These are phyloP conservation scores for Phylloporus arenicola DNA, from an alignment of 768 basidiomycete genomes.

Conservation along the genomic window DNA sequence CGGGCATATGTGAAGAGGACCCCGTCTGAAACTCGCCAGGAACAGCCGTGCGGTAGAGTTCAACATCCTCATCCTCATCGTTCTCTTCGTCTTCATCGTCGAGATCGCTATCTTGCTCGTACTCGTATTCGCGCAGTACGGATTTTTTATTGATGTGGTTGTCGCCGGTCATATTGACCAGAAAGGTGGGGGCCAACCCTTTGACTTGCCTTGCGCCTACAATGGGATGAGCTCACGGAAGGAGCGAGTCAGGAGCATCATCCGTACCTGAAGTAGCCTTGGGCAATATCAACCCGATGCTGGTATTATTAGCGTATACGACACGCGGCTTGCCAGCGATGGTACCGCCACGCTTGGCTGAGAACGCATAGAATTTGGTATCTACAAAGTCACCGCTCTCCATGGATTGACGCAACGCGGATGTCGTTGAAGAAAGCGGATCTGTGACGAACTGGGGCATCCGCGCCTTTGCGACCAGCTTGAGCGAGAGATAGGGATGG, in stretches of 20 bases:
- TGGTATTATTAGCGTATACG: conserved; percentile 21
- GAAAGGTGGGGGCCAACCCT: conserved; percentile 9
- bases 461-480: conserved; percentile 14
- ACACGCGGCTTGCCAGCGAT: conserved; percentile 19
- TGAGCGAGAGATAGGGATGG: conserved; percentile 21
- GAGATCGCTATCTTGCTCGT: conserved; percentile 28
- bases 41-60: too few relatives aligned
- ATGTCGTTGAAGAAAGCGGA: conserved; percentile 14
- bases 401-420: conserved; percentile 23
- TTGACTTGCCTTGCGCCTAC: conserved; percentile 5
- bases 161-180: conserved; percentile 21
- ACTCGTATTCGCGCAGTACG: conserved; percentile 24
- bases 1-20: conserved; percentile 3
- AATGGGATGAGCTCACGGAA: neutral
- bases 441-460: conserved; percentile 5
- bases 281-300: conserved; percentile 15
- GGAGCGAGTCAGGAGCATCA: neutral
- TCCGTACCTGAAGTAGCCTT: conserved; percentile 11
- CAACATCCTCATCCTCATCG: neutral
- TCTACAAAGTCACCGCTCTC: conserved; percentile 22
- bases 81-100: conserved; percentile 9
- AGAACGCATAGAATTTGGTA: conserved; percentile 28
- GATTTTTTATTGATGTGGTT: conserved; percentile 15
- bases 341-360: conserved; percentile 8
- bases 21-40: neutral